phyloP scores from a whole-genome alignment of 306 rosid genomes.

The Dalbergia cochinchinensis region DNA sequence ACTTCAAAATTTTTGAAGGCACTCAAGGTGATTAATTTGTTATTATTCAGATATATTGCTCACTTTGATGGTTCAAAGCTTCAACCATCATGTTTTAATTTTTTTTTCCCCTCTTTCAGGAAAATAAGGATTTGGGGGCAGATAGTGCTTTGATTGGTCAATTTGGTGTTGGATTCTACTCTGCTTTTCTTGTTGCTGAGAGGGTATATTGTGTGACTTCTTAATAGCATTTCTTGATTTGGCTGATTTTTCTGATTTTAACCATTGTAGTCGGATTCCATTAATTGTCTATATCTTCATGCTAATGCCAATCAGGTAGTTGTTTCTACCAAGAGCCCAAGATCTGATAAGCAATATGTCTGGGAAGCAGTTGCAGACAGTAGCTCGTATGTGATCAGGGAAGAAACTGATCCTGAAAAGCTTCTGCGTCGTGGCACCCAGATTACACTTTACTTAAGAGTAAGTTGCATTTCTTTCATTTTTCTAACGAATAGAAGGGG shows the following conservation, averaged over 20 bases:
- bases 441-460: conserved; percentile 85
- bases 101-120: conserved; percentile 53
- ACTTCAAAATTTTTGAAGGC: conserved; percentile 96
- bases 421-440: conserved; percentile 86
- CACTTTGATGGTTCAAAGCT: neutral
- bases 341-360: conserved; percentile 86
- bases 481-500: neutral
- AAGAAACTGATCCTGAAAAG: conserved; percentile 92
- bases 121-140: conserved; percentile 88
- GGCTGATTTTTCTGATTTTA: neutral
- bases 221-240: neutral
- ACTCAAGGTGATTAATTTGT: conserved; percentile 67
- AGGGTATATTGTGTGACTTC: conserved; percentile 58
- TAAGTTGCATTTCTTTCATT: conserved; percentile 48
- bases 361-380: conserved; percentile 95
- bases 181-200: conserved; percentile 97
- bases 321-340: conserved; percentile 96
- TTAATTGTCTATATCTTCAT: conserved; percentile 49
- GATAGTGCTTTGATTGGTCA: conserved; percentile 95
- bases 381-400: conserved; percentile 87
- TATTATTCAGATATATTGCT: neutral
- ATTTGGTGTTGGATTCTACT: conserved; percentile 98
- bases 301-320: conserved; percentile 66
- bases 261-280: neutral
- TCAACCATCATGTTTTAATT: neutral